phyloP scores from a whole-genome alignment of 768 basidiomycete genomes.

The Cystofilobasidium ferigula region DNA sequence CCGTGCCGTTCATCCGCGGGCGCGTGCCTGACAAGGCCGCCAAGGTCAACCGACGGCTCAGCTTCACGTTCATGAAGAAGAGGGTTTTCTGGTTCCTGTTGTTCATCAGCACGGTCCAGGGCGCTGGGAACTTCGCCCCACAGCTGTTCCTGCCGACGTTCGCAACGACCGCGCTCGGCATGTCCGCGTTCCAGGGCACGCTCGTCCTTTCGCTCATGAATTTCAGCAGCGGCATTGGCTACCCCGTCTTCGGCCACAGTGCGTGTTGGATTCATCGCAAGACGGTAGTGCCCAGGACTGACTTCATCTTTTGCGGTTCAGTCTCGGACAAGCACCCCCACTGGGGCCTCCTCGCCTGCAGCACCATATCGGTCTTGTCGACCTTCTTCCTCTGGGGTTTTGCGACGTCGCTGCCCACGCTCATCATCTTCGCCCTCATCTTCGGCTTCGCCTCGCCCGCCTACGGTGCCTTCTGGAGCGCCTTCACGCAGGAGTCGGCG shows the following conservation, averaged over 20 bases:
- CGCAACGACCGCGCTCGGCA: not conserved
- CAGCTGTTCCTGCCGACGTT: constrained; percentile 1
- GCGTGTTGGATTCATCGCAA: not conserved
- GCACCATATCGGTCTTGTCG: too few species aligned
- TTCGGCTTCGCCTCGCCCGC: constrained; percentile 2
- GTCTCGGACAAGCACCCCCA: constrained; percentile 5
- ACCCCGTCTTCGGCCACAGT: constrained; percentile 1
- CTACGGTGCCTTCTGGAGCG: not conserved
- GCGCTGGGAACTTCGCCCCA: not conserved
- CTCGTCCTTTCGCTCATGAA: constrained; percentile 1
- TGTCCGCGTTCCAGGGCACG: constrained; percentile 6
- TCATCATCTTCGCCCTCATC: not conserved
- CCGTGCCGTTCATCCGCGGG: not conserved
- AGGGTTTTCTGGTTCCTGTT: constrained; percentile 6
- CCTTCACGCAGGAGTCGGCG: not conserved
- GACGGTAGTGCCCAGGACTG: not conserved
- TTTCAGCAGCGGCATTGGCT: not conserved
- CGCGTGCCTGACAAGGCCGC: not conserved
- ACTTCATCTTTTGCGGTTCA: not conserved
- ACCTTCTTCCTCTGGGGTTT: constrained; percentile 8
- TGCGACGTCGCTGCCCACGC: not conserved
- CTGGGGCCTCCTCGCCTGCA: not conserved
- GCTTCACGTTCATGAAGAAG: not conserved
- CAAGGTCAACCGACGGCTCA: not conserved
- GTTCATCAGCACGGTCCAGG: not conserved